Conservation (phyloP, 805 yeast species). For the Cyberlindnera mrakii region DNA sequence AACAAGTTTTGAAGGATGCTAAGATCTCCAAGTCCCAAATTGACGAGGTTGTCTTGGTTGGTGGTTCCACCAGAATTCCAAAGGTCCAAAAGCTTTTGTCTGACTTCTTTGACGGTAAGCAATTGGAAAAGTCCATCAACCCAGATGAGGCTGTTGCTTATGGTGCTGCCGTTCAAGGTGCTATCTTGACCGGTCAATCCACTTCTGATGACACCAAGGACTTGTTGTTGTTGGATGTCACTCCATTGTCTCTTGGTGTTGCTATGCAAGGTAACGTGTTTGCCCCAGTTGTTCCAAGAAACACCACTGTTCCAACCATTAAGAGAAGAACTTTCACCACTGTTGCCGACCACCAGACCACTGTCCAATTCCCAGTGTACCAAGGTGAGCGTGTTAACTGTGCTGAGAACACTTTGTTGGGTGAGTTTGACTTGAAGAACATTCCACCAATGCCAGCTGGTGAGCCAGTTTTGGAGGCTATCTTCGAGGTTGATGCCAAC, state of each 20-base stretch:
- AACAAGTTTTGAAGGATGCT: conserved; percentile 90
- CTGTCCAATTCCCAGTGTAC: conserved; percentile 97
- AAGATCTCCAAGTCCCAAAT: conserved; percentile 77
- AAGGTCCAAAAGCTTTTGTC: conserved; percentile 92
- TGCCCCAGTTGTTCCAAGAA: conserved; percentile 98
- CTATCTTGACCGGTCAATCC: conserved; percentile 84
- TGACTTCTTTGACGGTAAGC: conserved; percentile 95
- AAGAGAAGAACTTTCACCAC: conserved; percentile 99
- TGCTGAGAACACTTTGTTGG: conserved; percentile 93
- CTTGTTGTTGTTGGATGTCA: conserved; percentile 91
- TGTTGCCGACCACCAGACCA: conserved; percentile 97
- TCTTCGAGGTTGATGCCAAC: conserved; percentile 98
- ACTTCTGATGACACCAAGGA: conserved; percentile 91
- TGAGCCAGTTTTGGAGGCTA: conserved; percentile 98
- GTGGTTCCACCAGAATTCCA: conserved; percentile 99
- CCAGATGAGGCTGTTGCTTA: conserved; percentile 99
- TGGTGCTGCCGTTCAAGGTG: conserved; percentile 99
- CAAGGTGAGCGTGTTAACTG: conserved; percentile 99
- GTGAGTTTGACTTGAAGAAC: conserved; percentile 97
- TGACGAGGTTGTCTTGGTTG: conserved; percentile 93
- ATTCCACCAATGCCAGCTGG: conserved; percentile 99
- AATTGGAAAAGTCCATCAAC: conserved; percentile 93
- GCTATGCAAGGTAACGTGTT: conserved; percentile 99
- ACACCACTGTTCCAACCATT: conserved; percentile 98
- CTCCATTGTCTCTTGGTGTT: conserved; percentile 98